phyloP scores from a whole-genome alignment of 1,284 basidiomycete species.

The Papiliotrema nemorosa region DNA sequence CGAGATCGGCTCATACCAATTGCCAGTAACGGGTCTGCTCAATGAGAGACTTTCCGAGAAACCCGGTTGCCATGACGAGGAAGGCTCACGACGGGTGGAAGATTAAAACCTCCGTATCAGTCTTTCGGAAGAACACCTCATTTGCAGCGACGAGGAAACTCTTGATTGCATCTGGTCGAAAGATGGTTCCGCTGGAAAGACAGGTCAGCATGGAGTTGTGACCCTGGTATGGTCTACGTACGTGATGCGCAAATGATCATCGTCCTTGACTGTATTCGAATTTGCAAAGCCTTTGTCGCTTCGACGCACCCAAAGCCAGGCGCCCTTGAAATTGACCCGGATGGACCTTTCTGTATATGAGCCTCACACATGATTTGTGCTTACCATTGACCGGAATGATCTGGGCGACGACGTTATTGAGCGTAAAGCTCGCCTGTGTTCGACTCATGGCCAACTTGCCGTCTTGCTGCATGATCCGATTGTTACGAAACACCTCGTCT shows the following conservation, averaged over 20 bases:
- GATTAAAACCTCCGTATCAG: constrained; percentile 28
- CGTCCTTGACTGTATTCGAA: too few relatives aligned
- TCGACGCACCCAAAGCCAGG: too few relatives aligned
- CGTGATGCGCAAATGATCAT: too few relatives aligned
- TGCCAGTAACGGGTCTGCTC: constrained; percentile 13
- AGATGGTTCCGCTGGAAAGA: too few relatives aligned
- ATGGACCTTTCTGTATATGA: too few relatives aligned
- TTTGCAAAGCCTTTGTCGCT: too few relatives aligned
- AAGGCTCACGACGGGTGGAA: constrained; percentile 24
- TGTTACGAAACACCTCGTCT: not conserved
- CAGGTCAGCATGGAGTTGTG: too few relatives aligned
- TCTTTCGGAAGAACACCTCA: constrained; percentile 17
- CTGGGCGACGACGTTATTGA: constrained; percentile 21
- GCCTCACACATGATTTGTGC: too few relatives aligned
- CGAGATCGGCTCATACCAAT: constrained; percentile 22
- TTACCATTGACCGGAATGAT: constrained; percentile 21
- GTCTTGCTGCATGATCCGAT: constrained; percentile 3
- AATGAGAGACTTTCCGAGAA: too few relatives aligned
- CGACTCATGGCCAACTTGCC: constrained; percentile 2
- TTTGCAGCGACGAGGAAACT: constrained; percentile 24
- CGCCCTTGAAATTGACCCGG: too few relatives aligned
- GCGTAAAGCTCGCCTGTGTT: constrained; percentile 17
- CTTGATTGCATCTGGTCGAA: constrained; percentile 12
- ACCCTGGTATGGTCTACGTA: too few relatives aligned
- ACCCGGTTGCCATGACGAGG: too few relatives aligned